These are phyloP conservation scores for Penicillium thymicola DNA, from an alignment of 2,329 filamentous ascomycete species.

Conservation along the genomic window DNA sequence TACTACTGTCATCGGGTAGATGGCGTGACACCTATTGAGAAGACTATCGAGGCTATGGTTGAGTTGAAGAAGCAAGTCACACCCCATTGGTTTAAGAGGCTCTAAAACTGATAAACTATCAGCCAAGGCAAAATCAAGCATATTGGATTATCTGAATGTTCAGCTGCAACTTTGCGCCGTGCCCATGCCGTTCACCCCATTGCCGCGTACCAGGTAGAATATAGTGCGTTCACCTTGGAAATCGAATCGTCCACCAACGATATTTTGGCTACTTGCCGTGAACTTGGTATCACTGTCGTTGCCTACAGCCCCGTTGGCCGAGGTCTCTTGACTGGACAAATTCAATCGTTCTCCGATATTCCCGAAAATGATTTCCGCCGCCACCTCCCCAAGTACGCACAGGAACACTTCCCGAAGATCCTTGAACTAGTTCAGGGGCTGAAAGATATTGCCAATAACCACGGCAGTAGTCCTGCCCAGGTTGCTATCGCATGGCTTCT, in stretches of 20 bases:
- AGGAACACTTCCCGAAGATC: conserved; percentile 55
- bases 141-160: conserved; percentile 47
- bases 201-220: conserved; percentile 49
- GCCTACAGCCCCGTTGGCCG: conserved; percentile 43
- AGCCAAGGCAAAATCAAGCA: conserved; percentile 49
- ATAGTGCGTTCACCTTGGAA: conserved; percentile 43
- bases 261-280: conserved; percentile 44
- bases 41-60: conserved; percentile 44
- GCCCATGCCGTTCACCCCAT: conserved; percentile 46
- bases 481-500: conserved; percentile 63
- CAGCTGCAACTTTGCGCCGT: conserved; percentile 45
- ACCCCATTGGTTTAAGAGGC: not conserved
- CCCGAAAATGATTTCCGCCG: conserved; percentile 48
- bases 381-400: conserved; percentile 47
- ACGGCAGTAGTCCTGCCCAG: conserved; percentile 56
- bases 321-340: conserved; percentile 35
- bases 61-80: conserved; percentile 39
- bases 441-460: conserved; percentile 49
- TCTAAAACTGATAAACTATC: not conserved
- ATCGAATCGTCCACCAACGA: conserved; percentile 42
- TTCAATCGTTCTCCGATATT: conserved; percentile 47
- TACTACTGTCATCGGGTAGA: conserved; percentile 47
- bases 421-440: conserved; percentile 51
- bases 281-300: conserved; percentile 46
- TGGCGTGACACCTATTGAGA: conserved; percentile 43